Conservation (phyloP, 2,329 filamentous ascomycete species). For the Colletotrichum neosansevieriae region DNA sequence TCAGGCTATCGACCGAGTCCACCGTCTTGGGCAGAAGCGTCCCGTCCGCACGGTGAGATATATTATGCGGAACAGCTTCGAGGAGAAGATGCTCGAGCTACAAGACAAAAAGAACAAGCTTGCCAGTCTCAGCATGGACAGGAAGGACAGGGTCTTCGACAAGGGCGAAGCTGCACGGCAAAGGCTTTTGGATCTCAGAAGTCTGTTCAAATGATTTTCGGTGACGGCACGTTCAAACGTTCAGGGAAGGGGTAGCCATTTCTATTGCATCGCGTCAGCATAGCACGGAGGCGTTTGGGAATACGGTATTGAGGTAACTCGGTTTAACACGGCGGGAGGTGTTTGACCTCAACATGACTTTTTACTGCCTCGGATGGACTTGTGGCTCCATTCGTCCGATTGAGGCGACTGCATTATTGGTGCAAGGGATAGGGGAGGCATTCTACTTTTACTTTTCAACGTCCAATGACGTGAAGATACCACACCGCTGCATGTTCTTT, state of each 20-base stretch:
- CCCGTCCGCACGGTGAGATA: conserved; percentile 88
- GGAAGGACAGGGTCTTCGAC: conserved; percentile 65
- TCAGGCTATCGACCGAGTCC: conserved; percentile 93
- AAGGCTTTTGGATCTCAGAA: conserved; percentile 69
- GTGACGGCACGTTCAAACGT: neutral
- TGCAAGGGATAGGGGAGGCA: conserved; percentile 25
- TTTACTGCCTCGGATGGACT: conserved; percentile 1
- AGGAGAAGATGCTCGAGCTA: conserved; percentile 91
- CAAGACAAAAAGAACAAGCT: conserved; percentile 94
- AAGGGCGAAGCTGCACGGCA: conserved; percentile 69
- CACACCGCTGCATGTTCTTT: conserved; percentile 25
- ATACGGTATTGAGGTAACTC: conserved; percentile 7
- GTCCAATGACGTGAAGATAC: conserved; percentile 34
- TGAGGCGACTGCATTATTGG: conserved; percentile 18
- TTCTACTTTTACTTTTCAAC: conserved; percentile 32
- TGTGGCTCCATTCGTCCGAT: conserved; percentile 2
- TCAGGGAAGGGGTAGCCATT: neutral
- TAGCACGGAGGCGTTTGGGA: conserved; percentile 31
- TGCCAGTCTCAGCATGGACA: conserved; percentile 87
- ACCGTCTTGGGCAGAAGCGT: conserved; percentile 90
- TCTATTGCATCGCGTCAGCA: conserved; percentile 7
- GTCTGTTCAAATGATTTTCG: conserved; percentile 64
- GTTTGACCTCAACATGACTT: conserved; percentile 4
- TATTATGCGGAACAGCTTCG: conserved; percentile 91
- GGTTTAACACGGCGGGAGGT: neutral